A percentile compares a stretch with the other conserved stretches of the same genome.
phyloP scores from a whole-genome alignment of 2,329 filamentous ascomycete species.

The Stenocarpella maydis region DNA sequence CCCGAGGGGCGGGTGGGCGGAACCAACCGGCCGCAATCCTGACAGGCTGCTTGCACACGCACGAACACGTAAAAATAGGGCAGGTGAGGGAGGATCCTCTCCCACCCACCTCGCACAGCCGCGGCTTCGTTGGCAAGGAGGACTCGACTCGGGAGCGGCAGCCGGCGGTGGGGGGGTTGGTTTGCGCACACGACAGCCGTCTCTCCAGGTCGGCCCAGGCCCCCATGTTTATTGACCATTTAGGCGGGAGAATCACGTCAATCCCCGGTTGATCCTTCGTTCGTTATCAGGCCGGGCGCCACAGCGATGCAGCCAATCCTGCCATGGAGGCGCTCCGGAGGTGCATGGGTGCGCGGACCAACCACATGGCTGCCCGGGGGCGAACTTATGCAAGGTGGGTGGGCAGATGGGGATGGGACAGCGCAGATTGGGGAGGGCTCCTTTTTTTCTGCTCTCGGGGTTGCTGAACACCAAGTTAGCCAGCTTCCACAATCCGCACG shows the following conservation, averaged over 20 bases:
- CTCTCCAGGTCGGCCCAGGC: not conserved
- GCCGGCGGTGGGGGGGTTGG: not conserved
- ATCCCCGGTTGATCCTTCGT: slow-evolving; percentile 27
- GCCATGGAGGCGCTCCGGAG: slow-evolving; percentile 14
- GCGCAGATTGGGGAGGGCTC: slow-evolving; percentile 7
- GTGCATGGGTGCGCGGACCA: slow-evolving; percentile 13
- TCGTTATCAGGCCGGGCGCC: slow-evolving; percentile 26
- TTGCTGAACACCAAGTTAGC: not conserved
- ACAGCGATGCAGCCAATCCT: slow-evolving; percentile 26
- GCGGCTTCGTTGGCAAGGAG: slow-evolving; percentile 10
- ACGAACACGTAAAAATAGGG: slow-evolving; percentile 6
- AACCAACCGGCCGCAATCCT: slow-evolving; percentile 11
- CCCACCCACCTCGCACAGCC: not conserved
- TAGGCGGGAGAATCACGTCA: slow-evolving; percentile 27
- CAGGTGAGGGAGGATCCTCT: not conserved
- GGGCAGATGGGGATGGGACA: slow-evolving; percentile 17
- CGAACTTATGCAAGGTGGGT: slow-evolving; percentile 20
- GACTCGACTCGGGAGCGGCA: slow-evolving; percentile 7
- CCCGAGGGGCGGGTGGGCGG: not conserved
- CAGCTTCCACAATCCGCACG: slow-evolving; percentile 18
- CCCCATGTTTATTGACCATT: slow-evolving; percentile 21
- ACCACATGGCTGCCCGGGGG: slow-evolving; percentile 26
- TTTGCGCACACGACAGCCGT: not conserved
- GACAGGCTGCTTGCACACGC: slow-evolving; percentile 7
- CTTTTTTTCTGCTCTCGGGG: not conserved